Evolutionary conservation across 805 yeast species (phyloP).

Genomic region (Candida wancherniae): DNA sequence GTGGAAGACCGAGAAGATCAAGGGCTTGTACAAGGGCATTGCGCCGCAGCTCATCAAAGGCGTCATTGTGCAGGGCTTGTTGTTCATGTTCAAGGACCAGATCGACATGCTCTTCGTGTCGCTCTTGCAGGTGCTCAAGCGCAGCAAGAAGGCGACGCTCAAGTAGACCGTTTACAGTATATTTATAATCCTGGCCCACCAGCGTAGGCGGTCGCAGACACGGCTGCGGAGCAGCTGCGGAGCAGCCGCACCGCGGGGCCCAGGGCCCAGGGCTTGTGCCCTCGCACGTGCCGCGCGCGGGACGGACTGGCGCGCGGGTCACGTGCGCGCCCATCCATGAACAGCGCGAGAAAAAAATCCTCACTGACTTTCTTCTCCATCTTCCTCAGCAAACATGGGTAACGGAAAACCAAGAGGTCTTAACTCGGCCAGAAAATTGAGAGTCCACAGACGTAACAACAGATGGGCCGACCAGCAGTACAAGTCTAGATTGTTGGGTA

Average conservation of each 20-base stretch:
- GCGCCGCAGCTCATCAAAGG: constrained; percentile 80
- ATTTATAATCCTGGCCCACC: no score
- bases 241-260: no score
- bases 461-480: constrained; percentile 99
- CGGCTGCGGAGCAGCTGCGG: no score
- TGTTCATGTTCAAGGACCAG: constrained; percentile 78
- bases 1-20: constrained; percentile 57
- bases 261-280: constrained; percentile 12
- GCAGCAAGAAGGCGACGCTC: no score
- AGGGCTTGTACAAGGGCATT: constrained; percentile 73
- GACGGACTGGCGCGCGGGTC: constrained; percentile 4
- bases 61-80: constrained; percentile 75
- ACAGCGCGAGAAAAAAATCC: constrained; percentile 8
- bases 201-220: no score
- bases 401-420: constrained; percentile 99
- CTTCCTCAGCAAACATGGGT: constrained; percentile 67
- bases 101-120: constrained; percentile 38
- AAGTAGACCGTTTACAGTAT: no score
- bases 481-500: constrained; percentile 98
- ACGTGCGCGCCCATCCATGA: constrained; percentile 6
- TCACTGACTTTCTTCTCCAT: constrained; percentile 9
- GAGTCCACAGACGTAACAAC: constrained; percentile 99
- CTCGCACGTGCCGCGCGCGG: constrained; percentile 5
- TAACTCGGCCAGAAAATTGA: constrained; percentile 99
- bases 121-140: constrained; percentile 27